Conservation (phyloP, 1,284 basidiomycete species). For the Schizophyllum amplum region DNA sequence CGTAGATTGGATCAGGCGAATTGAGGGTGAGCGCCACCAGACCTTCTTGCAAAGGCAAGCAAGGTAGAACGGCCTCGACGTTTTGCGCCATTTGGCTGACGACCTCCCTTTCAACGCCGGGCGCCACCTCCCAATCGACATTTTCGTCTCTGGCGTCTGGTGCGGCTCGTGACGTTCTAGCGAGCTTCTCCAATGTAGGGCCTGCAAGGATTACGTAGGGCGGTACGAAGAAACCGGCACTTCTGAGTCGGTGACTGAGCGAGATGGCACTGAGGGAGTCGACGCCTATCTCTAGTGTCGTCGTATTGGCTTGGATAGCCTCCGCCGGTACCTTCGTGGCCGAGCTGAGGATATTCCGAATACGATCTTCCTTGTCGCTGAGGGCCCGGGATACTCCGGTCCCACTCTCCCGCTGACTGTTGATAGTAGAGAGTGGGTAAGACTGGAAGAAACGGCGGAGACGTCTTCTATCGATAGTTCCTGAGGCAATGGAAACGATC, state of each 20-base stretch:
- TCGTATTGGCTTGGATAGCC: conserved; percentile 4
- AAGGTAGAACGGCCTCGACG: not conserved
- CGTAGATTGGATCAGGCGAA: conserved; percentile 6
- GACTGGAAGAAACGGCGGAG: conserved; percentile 2
- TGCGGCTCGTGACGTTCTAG: not conserved
- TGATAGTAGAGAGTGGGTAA: not conserved
- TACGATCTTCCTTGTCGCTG: conserved; percentile 2
- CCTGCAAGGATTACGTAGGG: conserved; percentile 8
- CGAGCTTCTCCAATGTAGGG: conserved; percentile 5
- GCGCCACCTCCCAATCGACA: not conserved
- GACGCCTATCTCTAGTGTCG: conserved; percentile 8
- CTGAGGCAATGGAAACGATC: not conserved
- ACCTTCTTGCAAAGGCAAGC: conserved; percentile 8
- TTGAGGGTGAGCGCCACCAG: conserved; percentile 8
- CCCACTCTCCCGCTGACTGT: not conserved
- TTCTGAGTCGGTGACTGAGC: conserved; percentile 4
- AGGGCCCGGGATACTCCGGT: not conserved
- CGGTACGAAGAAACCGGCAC: conserved; percentile 7
- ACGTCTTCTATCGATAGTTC: conserved; percentile 1
- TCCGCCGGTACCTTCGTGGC: conserved; percentile 2
- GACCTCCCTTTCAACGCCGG: not conserved
- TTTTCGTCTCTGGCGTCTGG: not conserved
- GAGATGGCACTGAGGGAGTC: conserved; percentile 9
- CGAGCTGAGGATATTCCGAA: conserved; percentile 6
- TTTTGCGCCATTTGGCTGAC: not conserved